phyloP scores from a whole-genome alignment of 768 basidiomycete species.

The Termitomyces sp. region DNA sequence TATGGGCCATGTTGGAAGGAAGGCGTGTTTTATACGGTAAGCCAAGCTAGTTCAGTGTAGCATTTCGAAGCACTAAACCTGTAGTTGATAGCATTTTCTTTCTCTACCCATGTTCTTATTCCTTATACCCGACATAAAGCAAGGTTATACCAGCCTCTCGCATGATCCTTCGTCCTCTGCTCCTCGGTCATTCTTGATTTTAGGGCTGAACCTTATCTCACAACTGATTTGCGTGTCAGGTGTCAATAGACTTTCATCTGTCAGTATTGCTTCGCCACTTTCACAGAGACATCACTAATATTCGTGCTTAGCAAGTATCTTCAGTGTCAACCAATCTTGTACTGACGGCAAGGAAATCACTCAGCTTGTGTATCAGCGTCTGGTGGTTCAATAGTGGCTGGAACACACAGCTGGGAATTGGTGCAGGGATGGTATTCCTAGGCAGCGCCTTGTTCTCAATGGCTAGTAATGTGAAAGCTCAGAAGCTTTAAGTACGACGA shows the following conservation, averaged over 20 bases:
- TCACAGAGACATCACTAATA: neutral
- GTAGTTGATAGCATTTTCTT: constrained; percentile 54
- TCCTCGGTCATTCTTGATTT: constrained; percentile 45
- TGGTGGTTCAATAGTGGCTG: constrained; percentile 80
- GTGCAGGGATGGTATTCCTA: constrained; percentile 69
- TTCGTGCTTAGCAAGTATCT: constrained; percentile 51
- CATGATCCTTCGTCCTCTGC: constrained; percentile 24
- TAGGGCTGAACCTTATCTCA: constrained; percentile 59
- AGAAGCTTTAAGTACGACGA: constrained; percentile 13
- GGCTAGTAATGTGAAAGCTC: constrained; percentile 15
- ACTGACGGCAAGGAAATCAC: constrained; percentile 73
- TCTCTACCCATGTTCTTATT: constrained; percentile 75
- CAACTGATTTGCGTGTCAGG: constrained; percentile 81
- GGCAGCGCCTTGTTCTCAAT: constrained; percentile 60
- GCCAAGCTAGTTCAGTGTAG: constrained; percentile 9
- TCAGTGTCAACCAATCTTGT: constrained; percentile 80
- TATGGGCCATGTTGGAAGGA: constrained; percentile 83
- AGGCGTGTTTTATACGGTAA: constrained; percentile 78
- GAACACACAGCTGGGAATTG: constrained; percentile 57
- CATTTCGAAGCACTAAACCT: neutral
- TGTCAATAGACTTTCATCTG: constrained; percentile 77
- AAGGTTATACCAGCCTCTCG: constrained; percentile 46
- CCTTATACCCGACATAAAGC: constrained; percentile 48
- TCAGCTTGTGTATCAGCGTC: constrained; percentile 75
- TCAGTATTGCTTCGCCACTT: constrained; percentile 28